A percentile compares a stretch with the other conserved stretches of the same genome.
phyloP scores from a whole-genome alignment of 169 alveolate species.

The Plasmodium sp. region DNA sequence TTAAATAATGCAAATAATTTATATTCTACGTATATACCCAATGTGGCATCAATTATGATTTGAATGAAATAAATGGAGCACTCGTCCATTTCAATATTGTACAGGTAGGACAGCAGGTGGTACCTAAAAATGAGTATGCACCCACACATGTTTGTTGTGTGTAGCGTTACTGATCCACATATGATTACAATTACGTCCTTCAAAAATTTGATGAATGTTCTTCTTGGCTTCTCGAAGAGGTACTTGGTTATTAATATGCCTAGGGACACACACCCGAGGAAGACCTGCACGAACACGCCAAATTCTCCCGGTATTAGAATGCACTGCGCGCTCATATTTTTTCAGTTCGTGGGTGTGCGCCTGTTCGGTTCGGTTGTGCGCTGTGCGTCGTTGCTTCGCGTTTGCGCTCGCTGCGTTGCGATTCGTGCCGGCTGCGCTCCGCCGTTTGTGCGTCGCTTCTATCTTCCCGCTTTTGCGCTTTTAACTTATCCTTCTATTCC shows the following conservation, averaged over 20 bases:
- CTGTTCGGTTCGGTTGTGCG: background rate
- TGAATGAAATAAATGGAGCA: constrained; percentile 84
- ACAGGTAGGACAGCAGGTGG: background rate
- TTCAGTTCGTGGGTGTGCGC: background rate
- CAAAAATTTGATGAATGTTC: constrained; percentile 77
- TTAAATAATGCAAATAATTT: constrained; percentile 58
- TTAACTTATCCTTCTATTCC: background rate
- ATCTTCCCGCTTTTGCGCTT: background rate
- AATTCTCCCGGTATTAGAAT: constrained; percentile 84
- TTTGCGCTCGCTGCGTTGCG: background rate
- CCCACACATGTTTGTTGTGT: constrained; percentile 78
- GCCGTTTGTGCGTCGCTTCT: background rate
- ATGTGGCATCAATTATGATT: constrained; percentile 81
- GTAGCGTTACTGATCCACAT: constrained; percentile 84
- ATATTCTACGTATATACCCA: constrained; percentile 81
- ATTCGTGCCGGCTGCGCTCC: background rate
- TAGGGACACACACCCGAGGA: constrained; percentile 77
- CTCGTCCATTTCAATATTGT: constrained; percentile 76
- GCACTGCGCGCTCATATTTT: constrained; percentile 64
- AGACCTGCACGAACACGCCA: constrained; percentile 82
- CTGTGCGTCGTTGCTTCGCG: background rate
- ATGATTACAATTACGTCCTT: constrained; percentile 78
- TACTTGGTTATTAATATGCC: constrained; percentile 79
- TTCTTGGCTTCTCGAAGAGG: constrained; percentile 78
- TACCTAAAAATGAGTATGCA: constrained; percentile 78